These are phyloP conservation scores for Brettanomyces sp. DNA, from an alignment of 805 yeast species.

Conservation along the genomic window DNA sequence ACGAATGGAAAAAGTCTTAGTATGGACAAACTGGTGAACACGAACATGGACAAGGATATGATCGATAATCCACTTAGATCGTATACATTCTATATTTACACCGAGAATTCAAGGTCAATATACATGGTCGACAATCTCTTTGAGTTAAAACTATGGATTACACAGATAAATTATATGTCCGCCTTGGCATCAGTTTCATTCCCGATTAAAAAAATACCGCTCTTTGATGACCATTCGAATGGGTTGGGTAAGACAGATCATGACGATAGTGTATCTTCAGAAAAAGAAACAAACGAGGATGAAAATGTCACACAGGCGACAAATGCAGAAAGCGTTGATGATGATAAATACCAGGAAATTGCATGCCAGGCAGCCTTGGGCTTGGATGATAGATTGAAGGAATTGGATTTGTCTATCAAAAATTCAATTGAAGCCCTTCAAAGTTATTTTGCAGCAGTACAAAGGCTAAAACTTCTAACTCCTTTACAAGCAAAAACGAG, in stretches of 20 bases:
- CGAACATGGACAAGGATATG: not conserved
- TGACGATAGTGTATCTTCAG: not conserved
- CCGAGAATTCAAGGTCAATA: conserved; percentile 28
- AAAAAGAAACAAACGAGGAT: not conserved
- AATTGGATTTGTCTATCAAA: conserved; percentile 6
- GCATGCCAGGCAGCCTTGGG: not conserved
- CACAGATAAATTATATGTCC: conserved; percentile 39
- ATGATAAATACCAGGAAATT: not conserved
- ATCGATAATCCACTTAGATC: not conserved
- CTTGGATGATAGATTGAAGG: not conserved
- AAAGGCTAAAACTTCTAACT: conserved; percentile 36
- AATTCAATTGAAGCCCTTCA: conserved; percentile 28
- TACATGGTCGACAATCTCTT: conserved; percentile 33
- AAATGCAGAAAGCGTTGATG: not conserved
- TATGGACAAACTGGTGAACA: conserved; percentile 15
- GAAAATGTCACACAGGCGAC: not conserved
- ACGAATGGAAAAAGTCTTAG: conserved; percentile 16
- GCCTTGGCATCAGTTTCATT: conserved; percentile 30
- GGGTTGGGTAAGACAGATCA: not conserved
- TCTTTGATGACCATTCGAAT: conserved; percentile 9
- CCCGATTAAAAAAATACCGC: conserved; percentile 14
- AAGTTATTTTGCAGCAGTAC: conserved; percentile 25
- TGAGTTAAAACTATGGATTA: conserved; percentile 54
- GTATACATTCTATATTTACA: conserved; percentile 30
- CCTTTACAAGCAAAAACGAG: conserved; percentile 49